These are phyloP conservation scores for Tolypocladium ophioglossoides DNA, from an alignment of 2,329 filamentous ascomycete species.

Conservation along the genomic window DNA sequence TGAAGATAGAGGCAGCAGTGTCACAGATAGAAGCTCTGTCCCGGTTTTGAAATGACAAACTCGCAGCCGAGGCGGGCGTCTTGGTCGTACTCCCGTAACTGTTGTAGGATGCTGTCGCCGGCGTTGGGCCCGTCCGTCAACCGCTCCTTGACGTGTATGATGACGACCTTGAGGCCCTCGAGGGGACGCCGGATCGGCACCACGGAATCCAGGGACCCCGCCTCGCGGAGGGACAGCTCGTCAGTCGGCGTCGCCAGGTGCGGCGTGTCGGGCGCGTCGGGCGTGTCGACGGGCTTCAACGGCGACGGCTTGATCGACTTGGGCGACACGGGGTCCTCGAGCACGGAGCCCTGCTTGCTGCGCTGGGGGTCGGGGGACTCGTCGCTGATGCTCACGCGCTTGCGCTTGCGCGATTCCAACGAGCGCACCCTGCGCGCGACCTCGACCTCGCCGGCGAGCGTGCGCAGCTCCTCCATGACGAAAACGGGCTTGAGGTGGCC, in stretches of 20 bases:
- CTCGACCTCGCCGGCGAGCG: conserved; percentile 62
- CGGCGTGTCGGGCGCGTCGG: conserved; percentile 30
- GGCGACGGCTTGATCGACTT: conserved; percentile 28
- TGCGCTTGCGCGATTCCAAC: conserved; percentile 48
- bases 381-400: conserved; percentile 34
- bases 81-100: conserved; percentile 57
- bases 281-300: conserved; percentile 7
- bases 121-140: conserved; percentile 60
- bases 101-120: conserved; percentile 54
- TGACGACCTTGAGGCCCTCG: conserved; percentile 64
- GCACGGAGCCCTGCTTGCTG: conserved; percentile 7
- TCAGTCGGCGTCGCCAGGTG: conserved; percentile 36
- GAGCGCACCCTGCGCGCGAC: conserved; percentile 29
- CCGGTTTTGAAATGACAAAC: conserved; percentile 61
- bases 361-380: conserved; percentile 10
- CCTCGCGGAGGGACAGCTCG: conserved; percentile 31
- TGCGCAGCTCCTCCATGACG: conserved; percentile 66
- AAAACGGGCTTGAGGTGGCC: conserved; percentile 82
- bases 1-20: neutral
- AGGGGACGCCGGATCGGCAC: conserved; percentile 38
- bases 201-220: conserved; percentile 16
- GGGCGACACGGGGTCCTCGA: conserved; percentile 41
- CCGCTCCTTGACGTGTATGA: conserved; percentile 91
- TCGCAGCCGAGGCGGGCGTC: conserved; percentile 63
- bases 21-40: conserved; percentile 47